A percentile compares a stretch with the other conserved stretches of the same genome.
Evolutionary conservation across 1,284 basidiomycete species (phyloP).

Genomic region (Calocybe gambosa): DNA sequence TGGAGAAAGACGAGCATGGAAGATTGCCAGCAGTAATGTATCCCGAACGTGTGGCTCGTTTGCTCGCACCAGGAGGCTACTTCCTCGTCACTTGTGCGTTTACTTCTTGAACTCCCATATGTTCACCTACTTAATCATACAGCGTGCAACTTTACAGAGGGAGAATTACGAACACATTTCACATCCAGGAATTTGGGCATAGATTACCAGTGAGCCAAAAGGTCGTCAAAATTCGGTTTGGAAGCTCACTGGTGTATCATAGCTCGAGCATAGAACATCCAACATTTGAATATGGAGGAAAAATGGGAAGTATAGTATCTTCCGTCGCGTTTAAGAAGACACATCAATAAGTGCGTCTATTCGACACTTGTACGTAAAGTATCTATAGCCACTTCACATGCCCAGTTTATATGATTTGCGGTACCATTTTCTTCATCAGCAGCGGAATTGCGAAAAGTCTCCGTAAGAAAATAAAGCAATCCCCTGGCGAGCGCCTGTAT

Average conservation of each 20-base stretch:
- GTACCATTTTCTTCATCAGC: constrained; percentile 33
- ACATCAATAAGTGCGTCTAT: constrained; percentile 35
- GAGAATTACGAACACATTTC: constrained; percentile 66
- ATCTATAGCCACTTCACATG: constrained; percentile 57
- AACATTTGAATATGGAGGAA: constrained; percentile 72
- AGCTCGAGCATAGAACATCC: constrained; percentile 70
- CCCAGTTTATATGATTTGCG: constrained; percentile 55
- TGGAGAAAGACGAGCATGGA: constrained; percentile 53
- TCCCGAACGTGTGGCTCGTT: constrained; percentile 48
- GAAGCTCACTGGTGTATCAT: background rate
- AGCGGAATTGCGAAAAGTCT: constrained; percentile 33
- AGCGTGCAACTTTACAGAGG: constrained; percentile 89
- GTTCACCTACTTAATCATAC: background rate
- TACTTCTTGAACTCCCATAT: background rate
- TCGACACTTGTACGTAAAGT: constrained; percentile 60
- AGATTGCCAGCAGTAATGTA: constrained; percentile 55
- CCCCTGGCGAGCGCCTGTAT: constrained; percentile 61
- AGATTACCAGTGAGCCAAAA: constrained; percentile 51
- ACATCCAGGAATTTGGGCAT: constrained; percentile 42
- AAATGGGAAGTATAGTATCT: constrained; percentile 64
- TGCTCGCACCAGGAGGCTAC: constrained; percentile 62
- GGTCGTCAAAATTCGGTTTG: too few species aligned
- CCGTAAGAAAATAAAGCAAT: constrained; percentile 60
- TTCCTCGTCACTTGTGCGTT: constrained; percentile 79
- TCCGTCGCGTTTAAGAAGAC: constrained; percentile 67